Conservation (phyloP, 805 yeast genomes). For the Pichia sporocuriosa region DNA sequence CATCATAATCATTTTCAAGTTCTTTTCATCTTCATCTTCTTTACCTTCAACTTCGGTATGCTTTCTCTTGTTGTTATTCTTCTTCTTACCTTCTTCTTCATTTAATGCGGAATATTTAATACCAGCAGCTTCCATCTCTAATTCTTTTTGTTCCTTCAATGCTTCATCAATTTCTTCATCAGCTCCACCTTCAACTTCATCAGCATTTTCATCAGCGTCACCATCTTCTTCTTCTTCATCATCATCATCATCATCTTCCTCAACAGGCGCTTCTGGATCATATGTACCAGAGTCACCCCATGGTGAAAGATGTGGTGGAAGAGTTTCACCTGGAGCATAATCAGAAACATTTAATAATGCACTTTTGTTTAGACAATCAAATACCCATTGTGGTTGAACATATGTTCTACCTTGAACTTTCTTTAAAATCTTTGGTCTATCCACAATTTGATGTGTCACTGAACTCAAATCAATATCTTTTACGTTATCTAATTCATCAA, state of each 20-base stretch:
- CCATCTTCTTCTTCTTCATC: conserved; percentile 43
- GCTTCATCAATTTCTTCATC: conserved; percentile 37
- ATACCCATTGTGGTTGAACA: conserved; percentile 96
- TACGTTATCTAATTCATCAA: conserved; percentile 59
- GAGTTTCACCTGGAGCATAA: conserved; percentile 89
- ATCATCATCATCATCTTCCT: conserved; percentile 34
- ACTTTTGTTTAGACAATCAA: conserved; percentile 80
- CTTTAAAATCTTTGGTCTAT: conserved; percentile 73
- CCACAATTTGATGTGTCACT: conserved; percentile 90
- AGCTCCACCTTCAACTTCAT: conserved; percentile 44
- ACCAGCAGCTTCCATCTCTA: conserved; percentile 88
- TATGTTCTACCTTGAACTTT: conserved; percentile 90
- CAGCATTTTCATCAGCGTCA: conserved; percentile 48
- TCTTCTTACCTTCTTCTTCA: conserved; percentile 19
- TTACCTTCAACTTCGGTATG: conserved; percentile 40
- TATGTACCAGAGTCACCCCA: conserved; percentile 96
- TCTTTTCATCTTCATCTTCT: conserved; percentile 71
- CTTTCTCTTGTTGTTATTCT: conserved; percentile 29
- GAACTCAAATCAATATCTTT: conserved; percentile 51
- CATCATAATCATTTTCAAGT: conserved; percentile 95
- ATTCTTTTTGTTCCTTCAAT: conserved; percentile 64
- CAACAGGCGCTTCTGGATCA: conserved; percentile 62
- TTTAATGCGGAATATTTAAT: conserved; percentile 59
- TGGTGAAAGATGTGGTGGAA: conserved; percentile 97
- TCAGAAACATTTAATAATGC: conserved; percentile 66